Evolutionary conservation across 2,329 filamentous ascomycete species (phyloP).

Genomic region (Colletotrichum costaricense): DNA sequence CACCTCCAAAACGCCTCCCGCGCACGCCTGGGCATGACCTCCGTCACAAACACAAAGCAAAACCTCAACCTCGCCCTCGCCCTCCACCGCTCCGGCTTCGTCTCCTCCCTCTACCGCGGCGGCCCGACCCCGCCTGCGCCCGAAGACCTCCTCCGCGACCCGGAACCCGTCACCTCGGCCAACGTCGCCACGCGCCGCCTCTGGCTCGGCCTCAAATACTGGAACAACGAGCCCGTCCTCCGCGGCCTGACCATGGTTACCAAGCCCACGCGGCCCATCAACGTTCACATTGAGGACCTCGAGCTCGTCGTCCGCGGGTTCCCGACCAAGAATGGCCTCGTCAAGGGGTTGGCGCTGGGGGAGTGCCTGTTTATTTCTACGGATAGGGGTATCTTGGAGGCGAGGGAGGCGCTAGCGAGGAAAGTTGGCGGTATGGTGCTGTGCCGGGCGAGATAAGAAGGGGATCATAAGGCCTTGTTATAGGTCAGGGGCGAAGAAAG

Average conservation of each 20-base stretch:
- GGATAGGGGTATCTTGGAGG: slow-evolving; percentile 81
- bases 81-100: slow-evolving; percentile 84
- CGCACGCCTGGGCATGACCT: slow-evolving; percentile 86
- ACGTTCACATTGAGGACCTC: slow-evolving; percentile 71
- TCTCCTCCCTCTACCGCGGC: slow-evolving; percentile 81
- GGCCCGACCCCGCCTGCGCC: slow-evolving; percentile 67
- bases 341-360: slow-evolving; percentile 81
- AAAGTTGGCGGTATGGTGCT: slow-evolving; percentile 84
- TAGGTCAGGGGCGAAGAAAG: not conserved
- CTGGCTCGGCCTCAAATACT: slow-evolving; percentile 94
- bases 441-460: slow-evolving; percentile 71
- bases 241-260: slow-evolving; percentile 73
- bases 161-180: slow-evolving; percentile 70
- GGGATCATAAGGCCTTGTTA: not conserved
- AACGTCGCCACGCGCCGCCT: slow-evolving; percentile 82
- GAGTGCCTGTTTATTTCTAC: slow-evolving; percentile 87
- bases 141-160: slow-evolving; percentile 57
- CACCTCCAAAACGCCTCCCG: slow-evolving; percentile 91
- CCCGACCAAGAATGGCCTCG: slow-evolving; percentile 71
- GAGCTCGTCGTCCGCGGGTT: slow-evolving; percentile 76
- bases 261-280: slow-evolving; percentile 80
- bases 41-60: slow-evolving; percentile 82
- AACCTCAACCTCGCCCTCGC: slow-evolving; percentile 81
- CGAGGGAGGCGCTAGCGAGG: slow-evolving; percentile 83
- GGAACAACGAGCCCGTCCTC: slow-evolving; percentile 83